A percentile compares a stretch with the other conserved stretches of the same genome.
These are phyloP conservation scores for Syzygium aromaticum DNA, from an alignment of 345 rosid genomes.

Conservation along the genomic window DNA sequence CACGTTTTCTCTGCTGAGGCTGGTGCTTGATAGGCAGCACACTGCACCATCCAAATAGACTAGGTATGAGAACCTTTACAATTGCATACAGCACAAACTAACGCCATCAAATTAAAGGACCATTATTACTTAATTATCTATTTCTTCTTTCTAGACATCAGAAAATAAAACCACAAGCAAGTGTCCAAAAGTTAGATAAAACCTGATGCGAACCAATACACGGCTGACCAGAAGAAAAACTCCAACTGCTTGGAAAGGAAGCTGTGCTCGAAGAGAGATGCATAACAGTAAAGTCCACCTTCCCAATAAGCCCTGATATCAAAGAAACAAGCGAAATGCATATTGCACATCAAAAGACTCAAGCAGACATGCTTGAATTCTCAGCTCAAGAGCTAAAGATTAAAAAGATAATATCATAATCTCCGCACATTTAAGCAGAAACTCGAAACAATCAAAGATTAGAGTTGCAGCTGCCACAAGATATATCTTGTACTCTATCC, in stretches of 20 bases:
- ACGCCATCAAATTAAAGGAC: not conserved
- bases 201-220: slow-evolving; percentile 62
- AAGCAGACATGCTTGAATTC: not conserved
- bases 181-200: slow-evolving; percentile 1
- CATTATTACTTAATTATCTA: not conserved
- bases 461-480: not conserved
- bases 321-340: not conserved
- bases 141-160: not conserved
- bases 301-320: slow-evolving; percentile 71
- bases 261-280: slow-evolving; percentile 81
- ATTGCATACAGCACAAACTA: not conserved
- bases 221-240: slow-evolving; percentile 45
- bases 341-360: not conserved
- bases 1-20: slow-evolving; percentile 87
- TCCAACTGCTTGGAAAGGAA: slow-evolving; percentile 66
- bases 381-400: not conserved
- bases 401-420: not conserved
- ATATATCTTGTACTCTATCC: not conserved
- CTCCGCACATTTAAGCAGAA: not conserved
- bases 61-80: not conserved
- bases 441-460: not conserved
- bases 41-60: slow-evolving; percentile 36
- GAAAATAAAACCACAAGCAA: not conserved
- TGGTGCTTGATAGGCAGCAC: slow-evolving; percentile 64
- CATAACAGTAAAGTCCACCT: slow-evolving; percentile 95